Percentiles rank a stretch among this genome's conserved stretches.
Evolutionary conservation across 2,329 filamentous ascomycete species (phyloP).

Genomic region (Pochonia chlamydosporia): DNA sequence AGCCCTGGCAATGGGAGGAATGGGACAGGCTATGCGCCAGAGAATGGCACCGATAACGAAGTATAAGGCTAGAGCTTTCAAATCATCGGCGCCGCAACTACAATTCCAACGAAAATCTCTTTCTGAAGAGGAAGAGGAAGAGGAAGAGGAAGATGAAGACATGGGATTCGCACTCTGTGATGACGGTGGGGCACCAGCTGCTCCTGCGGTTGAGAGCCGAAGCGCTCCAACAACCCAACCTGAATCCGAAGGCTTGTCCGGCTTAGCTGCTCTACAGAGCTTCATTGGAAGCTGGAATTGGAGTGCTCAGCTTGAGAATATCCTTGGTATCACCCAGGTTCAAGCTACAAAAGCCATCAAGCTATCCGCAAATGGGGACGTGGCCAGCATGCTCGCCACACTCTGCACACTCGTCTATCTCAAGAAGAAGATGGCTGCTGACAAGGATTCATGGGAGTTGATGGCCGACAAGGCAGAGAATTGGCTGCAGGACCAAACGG

Average conservation of each 20-base stretch:
- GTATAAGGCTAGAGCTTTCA: too few relatives aligned
- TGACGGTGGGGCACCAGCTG: too few relatives aligned
- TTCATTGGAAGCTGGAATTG: constrained; percentile 20
- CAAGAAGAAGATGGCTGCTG: constrained; percentile 33
- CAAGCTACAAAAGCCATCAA: constrained; percentile 1
- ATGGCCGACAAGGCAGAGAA: constrained; percentile 52
- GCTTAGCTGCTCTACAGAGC: not conserved
- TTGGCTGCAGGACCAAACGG: constrained; percentile 35
- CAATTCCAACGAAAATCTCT: too few relatives aligned
- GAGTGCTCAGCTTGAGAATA: constrained; percentile 18
- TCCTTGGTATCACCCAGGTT: constrained; percentile 17
- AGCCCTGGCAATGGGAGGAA: too few relatives aligned
- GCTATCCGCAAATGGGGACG: constrained; percentile 4
- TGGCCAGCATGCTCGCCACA: constrained; percentile 18
- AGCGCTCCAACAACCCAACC: too few relatives aligned
- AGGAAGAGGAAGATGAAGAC: too few relatives aligned
- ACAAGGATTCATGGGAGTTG: constrained; percentile 58
- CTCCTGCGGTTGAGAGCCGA: too few relatives aligned
- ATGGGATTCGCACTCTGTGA: too few relatives aligned
- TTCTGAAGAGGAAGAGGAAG: too few relatives aligned
- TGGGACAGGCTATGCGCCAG: too few relatives aligned
- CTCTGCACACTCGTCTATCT: constrained; percentile 30
- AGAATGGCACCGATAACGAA: too few relatives aligned
- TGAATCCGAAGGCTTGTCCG: not conserved
- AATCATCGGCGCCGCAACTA: too few relatives aligned